Evolutionary conservation across 345 rosid species (phyloP).

Genomic region (Iberis pinnata): DNA sequence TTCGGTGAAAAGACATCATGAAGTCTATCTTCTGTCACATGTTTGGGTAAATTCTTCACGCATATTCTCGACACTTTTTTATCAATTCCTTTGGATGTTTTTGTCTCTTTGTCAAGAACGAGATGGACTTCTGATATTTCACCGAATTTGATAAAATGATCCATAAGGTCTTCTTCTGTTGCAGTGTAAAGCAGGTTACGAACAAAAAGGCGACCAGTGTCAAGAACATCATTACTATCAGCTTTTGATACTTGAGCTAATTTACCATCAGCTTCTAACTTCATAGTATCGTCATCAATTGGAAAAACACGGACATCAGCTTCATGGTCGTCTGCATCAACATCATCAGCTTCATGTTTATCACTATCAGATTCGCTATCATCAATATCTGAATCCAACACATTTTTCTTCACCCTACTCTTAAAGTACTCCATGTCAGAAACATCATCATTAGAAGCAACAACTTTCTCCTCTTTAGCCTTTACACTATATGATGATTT

Average conservation of each 20-base stretch:
- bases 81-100: conserved; percentile 84
- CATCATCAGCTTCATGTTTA: conserved; percentile 21
- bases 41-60: conserved; percentile 71
- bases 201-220: conserved; percentile 67
- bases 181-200: conserved; percentile 77
- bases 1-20: conserved; percentile 64
- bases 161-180: conserved; percentile 81
- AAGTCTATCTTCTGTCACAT: conserved; percentile 54
- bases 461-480: conserved; percentile 25
- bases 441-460: conserved; percentile 41
- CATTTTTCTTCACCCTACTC: conserved; percentile 70
- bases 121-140: conserved; percentile 64
- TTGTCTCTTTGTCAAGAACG: conserved; percentile 84
- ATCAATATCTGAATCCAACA: conserved; percentile 67
- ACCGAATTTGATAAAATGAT: conserved; percentile 60
- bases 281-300: conserved; percentile 15
- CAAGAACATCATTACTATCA: conserved; percentile 40
- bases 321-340: conserved; percentile 16
- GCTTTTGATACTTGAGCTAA: conserved; percentile 34
- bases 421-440: conserved; percentile 87
- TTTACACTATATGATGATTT: conserved; percentile 25
- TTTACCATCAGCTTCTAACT: conserved; percentile 29
- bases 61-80: conserved; percentile 91
- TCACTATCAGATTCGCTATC: conserved; percentile 27
- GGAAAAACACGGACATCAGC: conserved; percentile 19